Conservation (phyloP, 768 basidiomycete species). For the Lactarius indigo region DNA sequence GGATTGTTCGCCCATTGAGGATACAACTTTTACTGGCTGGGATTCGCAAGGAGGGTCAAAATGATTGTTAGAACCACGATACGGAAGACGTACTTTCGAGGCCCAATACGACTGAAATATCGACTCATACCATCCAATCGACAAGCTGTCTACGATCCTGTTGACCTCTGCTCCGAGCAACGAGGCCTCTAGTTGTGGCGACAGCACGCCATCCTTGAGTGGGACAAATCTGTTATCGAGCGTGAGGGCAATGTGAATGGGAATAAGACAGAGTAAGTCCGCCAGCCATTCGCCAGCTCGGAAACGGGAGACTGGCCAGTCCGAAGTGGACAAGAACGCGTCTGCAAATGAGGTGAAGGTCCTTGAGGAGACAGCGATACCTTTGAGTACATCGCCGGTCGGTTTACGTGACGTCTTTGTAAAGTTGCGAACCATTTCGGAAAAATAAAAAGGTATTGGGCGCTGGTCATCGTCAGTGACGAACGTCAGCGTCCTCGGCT, state of each 20-base stretch:
- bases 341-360: constrained; percentile 31
- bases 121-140: constrained; percentile 65
- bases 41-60: not conserved
- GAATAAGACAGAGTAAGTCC: constrained; percentile 58
- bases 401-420: constrained; percentile 52
- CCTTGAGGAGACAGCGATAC: constrained; percentile 36
- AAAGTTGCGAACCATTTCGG: constrained; percentile 44
- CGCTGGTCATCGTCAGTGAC: constrained; percentile 39
- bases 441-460: constrained; percentile 43
- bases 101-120: constrained; percentile 63
- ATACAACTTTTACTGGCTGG: constrained; percentile 61
- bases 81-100: constrained; percentile 38
- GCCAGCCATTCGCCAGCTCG: constrained; percentile 60
- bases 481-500: constrained; percentile 39
- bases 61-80: not conserved
- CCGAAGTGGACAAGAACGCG: constrained; percentile 12
- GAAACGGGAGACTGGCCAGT: constrained; percentile 37
- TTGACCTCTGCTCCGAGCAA: constrained; percentile 59
- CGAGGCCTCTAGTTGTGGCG: constrained; percentile 46
- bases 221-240: constrained; percentile 60
- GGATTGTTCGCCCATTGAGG: constrained; percentile 67
- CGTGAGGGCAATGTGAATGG: constrained; percentile 59
- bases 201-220: constrained; percentile 56
- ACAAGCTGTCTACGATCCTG: constrained; percentile 50
- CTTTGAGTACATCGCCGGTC: constrained; percentile 41